Percentiles rank a stretch among this genome's conserved stretches.
These are phyloP conservation scores for Orbilia javanica DNA, from an alignment of 2,329 filamentous ascomycete genomes.

Conservation along the genomic window DNA sequence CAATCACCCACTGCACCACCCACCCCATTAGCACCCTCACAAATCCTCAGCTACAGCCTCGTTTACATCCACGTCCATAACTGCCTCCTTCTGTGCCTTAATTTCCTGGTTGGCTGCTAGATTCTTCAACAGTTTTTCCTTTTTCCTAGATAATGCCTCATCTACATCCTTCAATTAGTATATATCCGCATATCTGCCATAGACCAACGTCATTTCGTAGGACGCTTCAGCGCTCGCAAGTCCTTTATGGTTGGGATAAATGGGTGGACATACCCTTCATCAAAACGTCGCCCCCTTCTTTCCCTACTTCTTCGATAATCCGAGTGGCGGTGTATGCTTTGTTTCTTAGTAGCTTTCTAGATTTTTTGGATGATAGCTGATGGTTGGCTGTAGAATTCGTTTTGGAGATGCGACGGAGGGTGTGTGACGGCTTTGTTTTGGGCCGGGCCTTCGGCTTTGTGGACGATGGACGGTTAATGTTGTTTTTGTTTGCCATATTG, in stretches of 20 bases:
- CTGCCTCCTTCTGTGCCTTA: slow-evolving; percentile 38
- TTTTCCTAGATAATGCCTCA: slow-evolving; percentile 43
- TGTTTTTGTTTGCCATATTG: slow-evolving; percentile 56
- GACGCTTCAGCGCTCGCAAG: too few species aligned
- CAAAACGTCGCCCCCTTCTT: slow-evolving; percentile 36
- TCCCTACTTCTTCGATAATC: slow-evolving; percentile 39
- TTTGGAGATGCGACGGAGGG: slow-evolving; percentile 42
- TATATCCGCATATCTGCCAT: neutral
- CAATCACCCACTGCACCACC: neutral
- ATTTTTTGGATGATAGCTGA: slow-evolving; percentile 47
- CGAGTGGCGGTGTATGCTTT: slow-evolving; percentile 46
- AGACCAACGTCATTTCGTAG: too few species aligned
- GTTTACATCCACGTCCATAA: slow-evolving; percentile 33
- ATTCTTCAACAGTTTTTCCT: slow-evolving; percentile 54
- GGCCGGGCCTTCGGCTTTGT: slow-evolving; percentile 41
- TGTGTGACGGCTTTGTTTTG: slow-evolving; percentile 41
- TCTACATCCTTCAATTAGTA: slow-evolving; percentile 20
- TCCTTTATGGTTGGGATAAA: too few species aligned
- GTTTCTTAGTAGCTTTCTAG: slow-evolving; percentile 47
- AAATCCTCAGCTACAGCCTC: slow-evolving; percentile 38
- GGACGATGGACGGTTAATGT: slow-evolving; percentile 34
- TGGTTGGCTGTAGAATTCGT: slow-evolving; percentile 40
- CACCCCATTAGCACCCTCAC: slow-evolving; percentile 3
- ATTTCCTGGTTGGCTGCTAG: slow-evolving; percentile 30
- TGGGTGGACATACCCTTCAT: slow-evolving; percentile 39